A percentile compares a stretch with the other conserved stretches of the same genome.
Conservation (phyloP, 768 basidiomycete species). For the Botryobasidium botryosum region DNA sequence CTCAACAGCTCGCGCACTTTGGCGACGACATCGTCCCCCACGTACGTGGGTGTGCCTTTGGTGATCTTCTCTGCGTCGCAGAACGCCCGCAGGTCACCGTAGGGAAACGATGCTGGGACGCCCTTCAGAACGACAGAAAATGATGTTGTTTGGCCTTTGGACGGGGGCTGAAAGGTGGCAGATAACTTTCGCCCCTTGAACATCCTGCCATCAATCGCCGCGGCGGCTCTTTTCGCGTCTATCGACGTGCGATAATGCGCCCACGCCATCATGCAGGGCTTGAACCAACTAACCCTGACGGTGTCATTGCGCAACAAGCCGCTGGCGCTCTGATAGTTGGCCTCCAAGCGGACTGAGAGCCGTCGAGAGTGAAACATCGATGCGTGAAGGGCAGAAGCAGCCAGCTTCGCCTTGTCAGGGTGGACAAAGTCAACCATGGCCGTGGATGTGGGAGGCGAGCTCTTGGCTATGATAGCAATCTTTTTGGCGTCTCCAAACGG, state of each 20-base stretch:
- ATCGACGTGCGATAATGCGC: constrained; percentile 39
- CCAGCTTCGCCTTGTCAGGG: constrained; percentile 35
- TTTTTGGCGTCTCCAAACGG: constrained; percentile 33
- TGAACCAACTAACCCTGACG: constrained; percentile 43
- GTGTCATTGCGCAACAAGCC: constrained; percentile 33
- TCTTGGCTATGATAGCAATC: constrained; percentile 23
- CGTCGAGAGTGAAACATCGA: constrained; percentile 20
- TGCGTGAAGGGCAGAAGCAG: constrained; percentile 35
- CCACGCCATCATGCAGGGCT: constrained; percentile 38
- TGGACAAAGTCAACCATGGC: constrained; percentile 33
- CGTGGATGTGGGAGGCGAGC: constrained; percentile 17
- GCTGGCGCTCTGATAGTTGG: constrained; percentile 26
- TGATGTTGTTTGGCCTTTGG: constrained; percentile 33
- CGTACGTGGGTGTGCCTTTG: constrained; percentile 34
- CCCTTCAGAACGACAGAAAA: constrained; percentile 44
- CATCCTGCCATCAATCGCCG: constrained; percentile 22
- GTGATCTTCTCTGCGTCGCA: constrained; percentile 32
- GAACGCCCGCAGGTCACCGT: constrained; percentile 23
- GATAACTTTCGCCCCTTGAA: constrained; percentile 27
- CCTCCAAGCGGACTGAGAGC: constrained; percentile 26
- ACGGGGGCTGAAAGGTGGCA: constrained; percentile 29
- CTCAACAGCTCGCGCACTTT: constrained; percentile 26
- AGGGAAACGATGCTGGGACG: constrained; percentile 29
- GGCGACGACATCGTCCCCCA: constrained; percentile 21
- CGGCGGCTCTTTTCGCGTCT: constrained; percentile 36